Evolutionary conservation across 2,329 filamentous ascomycete genomes (phyloP).

Genomic region (Moelleriella libera): DNA sequence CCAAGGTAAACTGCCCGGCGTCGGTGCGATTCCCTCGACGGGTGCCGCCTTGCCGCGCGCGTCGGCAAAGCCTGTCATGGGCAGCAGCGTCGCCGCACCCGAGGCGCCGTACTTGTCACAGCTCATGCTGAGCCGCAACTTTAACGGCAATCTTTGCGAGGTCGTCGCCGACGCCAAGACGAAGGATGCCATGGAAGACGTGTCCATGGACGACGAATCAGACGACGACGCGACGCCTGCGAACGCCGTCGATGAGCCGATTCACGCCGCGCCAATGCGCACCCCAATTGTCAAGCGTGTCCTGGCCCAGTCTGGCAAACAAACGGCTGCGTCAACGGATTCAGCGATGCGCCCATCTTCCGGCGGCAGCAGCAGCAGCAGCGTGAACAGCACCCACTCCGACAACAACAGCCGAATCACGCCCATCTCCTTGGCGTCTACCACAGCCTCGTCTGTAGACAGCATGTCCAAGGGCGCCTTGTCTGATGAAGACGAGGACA

Average conservation of each 20-base stretch:
- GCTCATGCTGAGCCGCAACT: constrained; percentile 46
- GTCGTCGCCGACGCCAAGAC: constrained; percentile 45
- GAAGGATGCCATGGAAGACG: constrained; percentile 33
- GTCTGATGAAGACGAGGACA: constrained; percentile 34
- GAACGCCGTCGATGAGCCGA: constrained; percentile 4
- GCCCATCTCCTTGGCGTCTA: constrained; percentile 25
- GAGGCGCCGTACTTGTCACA: constrained; percentile 55
- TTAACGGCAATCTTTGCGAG: constrained; percentile 43
- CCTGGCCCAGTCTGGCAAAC: constrained; percentile 40
- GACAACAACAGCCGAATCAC: constrained; percentile 22
- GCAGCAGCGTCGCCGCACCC: constrained; percentile 34
- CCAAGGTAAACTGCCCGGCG: constrained; percentile 35
- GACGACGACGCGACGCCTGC: constrained; percentile 29
- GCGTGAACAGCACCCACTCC: no score
- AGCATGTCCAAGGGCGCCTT: constrained; percentile 11
- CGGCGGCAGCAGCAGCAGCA: constrained; percentile 31
- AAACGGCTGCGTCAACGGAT: constrained; percentile 27
- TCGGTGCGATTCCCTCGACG: constrained; percentile 28
- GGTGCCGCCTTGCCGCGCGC: constrained; percentile 7
- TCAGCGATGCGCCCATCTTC: constrained; percentile 25
- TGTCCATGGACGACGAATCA: constrained; percentile 39
- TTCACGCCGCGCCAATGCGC: constrained; percentile 12
- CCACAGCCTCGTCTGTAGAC: constrained; percentile 11
- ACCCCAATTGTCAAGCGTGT: constrained; percentile 38
- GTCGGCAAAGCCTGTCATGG: neutral